Conservation (phyloP, 805 yeast genomes). For the Phaffomyces thermotolerans region DNA sequence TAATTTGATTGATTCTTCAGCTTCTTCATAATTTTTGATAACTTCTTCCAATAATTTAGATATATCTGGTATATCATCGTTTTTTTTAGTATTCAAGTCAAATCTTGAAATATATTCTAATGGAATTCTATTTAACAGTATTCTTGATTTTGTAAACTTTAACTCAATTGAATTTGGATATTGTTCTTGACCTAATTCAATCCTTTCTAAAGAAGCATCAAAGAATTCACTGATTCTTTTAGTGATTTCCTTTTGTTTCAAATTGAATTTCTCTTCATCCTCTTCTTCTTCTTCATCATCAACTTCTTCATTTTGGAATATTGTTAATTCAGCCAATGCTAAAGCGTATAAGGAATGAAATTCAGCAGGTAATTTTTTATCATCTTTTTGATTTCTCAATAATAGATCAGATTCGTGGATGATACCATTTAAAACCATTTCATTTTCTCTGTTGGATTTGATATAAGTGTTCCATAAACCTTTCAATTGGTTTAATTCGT, state of each 20-base stretch:
- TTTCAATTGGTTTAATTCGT: constrained; percentile 67
- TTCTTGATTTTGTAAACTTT: constrained; percentile 46
- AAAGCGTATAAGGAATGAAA: constrained; percentile 72
- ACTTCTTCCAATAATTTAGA: constrained; percentile 38
- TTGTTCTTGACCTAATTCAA: constrained; percentile 47
- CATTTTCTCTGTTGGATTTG: constrained; percentile 50
- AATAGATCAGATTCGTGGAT: constrained; percentile 89
- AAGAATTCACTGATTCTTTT: constrained; percentile 49
- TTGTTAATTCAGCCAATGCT: constrained; percentile 58
- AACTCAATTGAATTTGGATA: constrained; percentile 41
- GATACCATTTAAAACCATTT: constrained; percentile 68
- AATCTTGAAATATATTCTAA: constrained; percentile 48
- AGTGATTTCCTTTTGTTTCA: neutral
- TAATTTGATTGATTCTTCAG: constrained; percentile 25
- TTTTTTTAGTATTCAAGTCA: constrained; percentile 31
- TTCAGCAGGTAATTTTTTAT: constrained; percentile 33
- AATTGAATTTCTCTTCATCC: neutral
- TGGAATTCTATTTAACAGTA: constrained; percentile 52
- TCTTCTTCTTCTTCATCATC: constrained; percentile 11
- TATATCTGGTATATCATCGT: constrained; percentile 26
- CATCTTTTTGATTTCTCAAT: constrained; percentile 35
- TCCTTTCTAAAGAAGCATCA: constrained; percentile 66
- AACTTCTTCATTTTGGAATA: constrained; percentile 42
- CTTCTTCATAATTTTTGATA: constrained; percentile 37
- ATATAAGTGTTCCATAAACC: constrained; percentile 66